Conservation (phyloP, 176 grass and related monocot species). For the Hsuehochloa calcarea region DNA sequence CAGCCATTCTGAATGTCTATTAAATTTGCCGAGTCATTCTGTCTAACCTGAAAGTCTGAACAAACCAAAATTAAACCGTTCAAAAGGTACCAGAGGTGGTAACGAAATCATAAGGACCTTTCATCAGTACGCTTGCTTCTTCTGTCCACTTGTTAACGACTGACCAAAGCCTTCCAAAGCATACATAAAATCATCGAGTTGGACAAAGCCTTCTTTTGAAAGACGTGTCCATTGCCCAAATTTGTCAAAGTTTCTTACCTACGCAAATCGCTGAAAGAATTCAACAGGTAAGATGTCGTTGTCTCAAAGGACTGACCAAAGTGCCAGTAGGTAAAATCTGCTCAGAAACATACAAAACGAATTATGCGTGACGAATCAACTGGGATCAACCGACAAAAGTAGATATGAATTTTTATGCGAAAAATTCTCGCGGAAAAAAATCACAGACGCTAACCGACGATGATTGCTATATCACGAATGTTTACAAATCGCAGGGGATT, state of each 20-base stretch:
- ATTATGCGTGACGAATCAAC: conserved; percentile 20
- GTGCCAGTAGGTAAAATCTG: not conserved
- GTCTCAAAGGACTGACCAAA: conserved; percentile 11
- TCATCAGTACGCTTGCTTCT: not conserved
- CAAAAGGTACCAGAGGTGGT: not conserved
- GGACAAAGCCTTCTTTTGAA: conserved; percentile 18
- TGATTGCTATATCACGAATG: too few species aligned
- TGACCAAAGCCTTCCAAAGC: too few species aligned
- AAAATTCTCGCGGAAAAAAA: too few species aligned
- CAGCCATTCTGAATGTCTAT: not conserved
- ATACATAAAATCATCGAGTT: conserved; percentile 18
- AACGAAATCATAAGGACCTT: not conserved
- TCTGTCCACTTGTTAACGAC: not conserved
- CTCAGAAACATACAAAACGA: too few species aligned
- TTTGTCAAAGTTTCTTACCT: conserved; percentile 37
- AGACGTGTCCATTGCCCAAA: not conserved
- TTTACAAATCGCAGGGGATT: too few species aligned
- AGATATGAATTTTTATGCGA: too few species aligned
- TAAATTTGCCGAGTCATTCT: not conserved
- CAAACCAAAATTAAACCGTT: not conserved
- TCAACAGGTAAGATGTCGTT: not conserved
- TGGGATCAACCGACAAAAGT: too few species aligned
- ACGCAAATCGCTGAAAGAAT: not conserved
- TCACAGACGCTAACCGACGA: too few species aligned
- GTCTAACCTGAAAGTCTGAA: not conserved